Conservation (phyloP, 306 rosid species). For the Vachellia collinsii region DNA sequence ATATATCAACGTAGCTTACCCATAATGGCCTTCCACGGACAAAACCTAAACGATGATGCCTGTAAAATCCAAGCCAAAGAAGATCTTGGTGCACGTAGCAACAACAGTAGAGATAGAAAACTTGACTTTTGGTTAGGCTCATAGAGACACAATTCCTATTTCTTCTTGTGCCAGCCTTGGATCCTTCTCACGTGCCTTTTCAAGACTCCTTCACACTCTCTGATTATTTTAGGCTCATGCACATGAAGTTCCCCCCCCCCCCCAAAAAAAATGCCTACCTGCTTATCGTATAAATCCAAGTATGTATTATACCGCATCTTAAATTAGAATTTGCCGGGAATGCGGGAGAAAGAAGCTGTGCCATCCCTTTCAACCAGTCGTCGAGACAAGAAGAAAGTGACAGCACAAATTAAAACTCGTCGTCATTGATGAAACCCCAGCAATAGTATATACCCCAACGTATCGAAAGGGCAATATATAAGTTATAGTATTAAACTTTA, state of each 20-base stretch:
- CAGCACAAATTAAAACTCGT: neutral
- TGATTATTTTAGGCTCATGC: too few relatives aligned
- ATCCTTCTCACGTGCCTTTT: neutral
- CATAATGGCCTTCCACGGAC: neutral
- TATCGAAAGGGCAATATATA: neutral
- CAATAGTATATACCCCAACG: neutral
- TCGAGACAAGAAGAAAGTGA: neutral
- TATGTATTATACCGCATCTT: neutral
- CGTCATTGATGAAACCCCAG: neutral
- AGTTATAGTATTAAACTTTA: too few relatives aligned
- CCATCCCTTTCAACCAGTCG: neutral
- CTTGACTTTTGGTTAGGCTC: slow-evolving; percentile 30
- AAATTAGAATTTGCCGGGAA: neutral
- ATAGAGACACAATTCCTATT: neutral
- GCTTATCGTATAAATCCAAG: too few relatives aligned
- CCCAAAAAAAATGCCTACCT: too few relatives aligned
- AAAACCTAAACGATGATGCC: neutral
- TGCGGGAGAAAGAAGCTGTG: slow-evolving; percentile 8
- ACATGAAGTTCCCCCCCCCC: too few relatives aligned
- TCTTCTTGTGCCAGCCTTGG: neutral
- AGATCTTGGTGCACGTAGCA: neutral
- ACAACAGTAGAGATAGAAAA: neutral
- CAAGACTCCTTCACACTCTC: neutral
- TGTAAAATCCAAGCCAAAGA: neutral
- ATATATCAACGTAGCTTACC: neutral